Conservation (phyloP, 306 rosid species). For the Alnus rubra region DNA sequence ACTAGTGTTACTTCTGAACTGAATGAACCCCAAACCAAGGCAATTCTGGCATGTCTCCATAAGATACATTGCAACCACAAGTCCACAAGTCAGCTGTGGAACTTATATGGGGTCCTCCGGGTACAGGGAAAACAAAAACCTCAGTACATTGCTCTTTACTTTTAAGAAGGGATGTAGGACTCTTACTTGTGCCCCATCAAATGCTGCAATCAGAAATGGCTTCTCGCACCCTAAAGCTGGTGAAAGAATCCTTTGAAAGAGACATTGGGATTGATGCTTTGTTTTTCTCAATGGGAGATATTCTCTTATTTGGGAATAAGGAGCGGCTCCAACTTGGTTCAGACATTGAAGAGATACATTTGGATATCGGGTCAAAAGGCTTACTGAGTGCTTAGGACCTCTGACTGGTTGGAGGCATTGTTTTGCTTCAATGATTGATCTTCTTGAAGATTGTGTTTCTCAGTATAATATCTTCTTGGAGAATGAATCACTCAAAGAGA, state of each 20-base stretch:
- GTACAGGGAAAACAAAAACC: constrained; percentile 81
- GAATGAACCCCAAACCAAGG: constrained; percentile 52
- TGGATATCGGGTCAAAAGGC: constrained; percentile 60
- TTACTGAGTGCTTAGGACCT: constrained; percentile 45
- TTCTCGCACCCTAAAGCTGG: constrained; percentile 50
- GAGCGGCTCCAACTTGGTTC: constrained; percentile 60
- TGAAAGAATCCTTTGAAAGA: constrained; percentile 30
- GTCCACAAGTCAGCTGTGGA: constrained; percentile 40
- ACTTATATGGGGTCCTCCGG: constrained; percentile 89
- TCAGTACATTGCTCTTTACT: constrained; percentile 47
- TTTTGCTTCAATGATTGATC: constrained; percentile 49
- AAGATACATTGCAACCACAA: constrained; percentile 31
- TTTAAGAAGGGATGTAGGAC: constrained; percentile 43
- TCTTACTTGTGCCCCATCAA: constrained; percentile 76
- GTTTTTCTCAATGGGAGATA: constrained; percentile 48
- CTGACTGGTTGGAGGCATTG: constrained; percentile 52
- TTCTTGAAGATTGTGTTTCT: constrained; percentile 64
- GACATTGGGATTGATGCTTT: constrained; percentile 14
- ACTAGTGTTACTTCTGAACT: constrained; percentile 29
- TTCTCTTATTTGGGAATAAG: constrained; percentile 65
- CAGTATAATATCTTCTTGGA: constrained; percentile 49
- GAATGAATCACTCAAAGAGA: constrained; percentile 34
- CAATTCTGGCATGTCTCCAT: constrained; percentile 53
- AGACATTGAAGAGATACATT: constrained; percentile 51
- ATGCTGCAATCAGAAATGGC: constrained; percentile 71